Conservation (phyloP, 1,139 yeast species). For the Pichia sp. region DNA sequence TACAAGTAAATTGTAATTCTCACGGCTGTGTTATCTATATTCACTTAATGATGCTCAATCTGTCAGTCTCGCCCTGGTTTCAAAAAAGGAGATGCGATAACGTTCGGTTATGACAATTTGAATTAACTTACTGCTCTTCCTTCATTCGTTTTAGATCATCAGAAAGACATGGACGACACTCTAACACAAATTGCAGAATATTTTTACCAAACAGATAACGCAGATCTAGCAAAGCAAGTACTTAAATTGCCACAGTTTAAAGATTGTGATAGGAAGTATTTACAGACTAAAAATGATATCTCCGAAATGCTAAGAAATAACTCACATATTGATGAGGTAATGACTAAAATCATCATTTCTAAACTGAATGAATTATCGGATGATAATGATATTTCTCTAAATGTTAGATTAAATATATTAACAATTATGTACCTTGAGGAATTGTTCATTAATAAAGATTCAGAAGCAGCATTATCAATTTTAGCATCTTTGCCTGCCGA, state of each 20-base stretch:
- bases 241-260: constrained; percentile 7
- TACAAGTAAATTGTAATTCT: too few species aligned
- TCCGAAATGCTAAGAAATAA: not conserved
- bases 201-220: constrained; percentile 1
- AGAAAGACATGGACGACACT: constrained; percentile 4
- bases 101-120: too few species aligned
- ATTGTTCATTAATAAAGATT: constrained; percentile 29
- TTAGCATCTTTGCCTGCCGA: constrained; percentile 31
- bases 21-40: too few species aligned
- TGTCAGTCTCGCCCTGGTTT: too few species aligned
- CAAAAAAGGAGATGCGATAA: too few species aligned
- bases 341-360: not conserved
- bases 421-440: constrained; percentile 32
- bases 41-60: too few species aligned
- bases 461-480: constrained; percentile 35
- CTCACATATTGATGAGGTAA: not conserved
- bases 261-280: constrained; percentile 1
- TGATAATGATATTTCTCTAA: not conserved
- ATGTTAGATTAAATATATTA: constrained; percentile 1
- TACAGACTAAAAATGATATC: constrained; percentile 5
- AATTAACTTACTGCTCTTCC: too few species aligned
- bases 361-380: not conserved
- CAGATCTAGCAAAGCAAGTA: constrained; percentile 3
- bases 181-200: constrained; percentile 12
- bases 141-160: not conserved